Evolutionary conservation across 169 alveolate species (phyloP), one percentile per base, ranked within the genome.

Genomic region (Plasmodium falciparum): DNA sequence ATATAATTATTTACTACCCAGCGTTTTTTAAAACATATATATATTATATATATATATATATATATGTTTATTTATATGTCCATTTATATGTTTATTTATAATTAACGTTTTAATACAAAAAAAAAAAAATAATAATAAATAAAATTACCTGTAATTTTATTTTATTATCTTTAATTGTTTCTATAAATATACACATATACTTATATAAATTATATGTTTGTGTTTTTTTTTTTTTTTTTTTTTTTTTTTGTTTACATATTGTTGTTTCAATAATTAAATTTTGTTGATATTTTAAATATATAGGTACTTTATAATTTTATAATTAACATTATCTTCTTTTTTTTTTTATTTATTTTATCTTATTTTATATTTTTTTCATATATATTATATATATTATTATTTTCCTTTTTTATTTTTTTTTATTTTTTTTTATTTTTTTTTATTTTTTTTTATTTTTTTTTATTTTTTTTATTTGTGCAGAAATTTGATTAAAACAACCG

Each of bases 401-500:
- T n/a, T 70, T 47, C 7, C 7, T 47, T 43, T 4, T 45, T 29
- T 33, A 26, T 12, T 56, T 13, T 56, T 5, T 15, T 47, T 70
- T 26, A 12, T 73, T 54, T n/a, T 47, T 43, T 4, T 45, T 29
- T 39, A 29, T 74, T 58, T 52, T 52, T 76, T 65, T 76, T 20
- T n/a, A n/a, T 12, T 56, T 13, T 56, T 5, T 15, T 47, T 70
- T 26, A 12, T 73, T 54, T n/a, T 47, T 43, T 4, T 45, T 29
- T 39, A 29, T 74, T 58, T 52, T 52, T 76, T 65, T 76, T 20
- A 65, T 76, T 63, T 76, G 75, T 76, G 89, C 29, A 76, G 66
- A 56, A 76, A 76, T 69, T 76, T 76, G 63, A 76, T 76, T 47
- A 90, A 88, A 73, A 89, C 78, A 13, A 71, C 95, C 13, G 78